Base-by-base conservation (phyloP, 306 rosid genomes). In the Quillaja saponaria region DNA sequence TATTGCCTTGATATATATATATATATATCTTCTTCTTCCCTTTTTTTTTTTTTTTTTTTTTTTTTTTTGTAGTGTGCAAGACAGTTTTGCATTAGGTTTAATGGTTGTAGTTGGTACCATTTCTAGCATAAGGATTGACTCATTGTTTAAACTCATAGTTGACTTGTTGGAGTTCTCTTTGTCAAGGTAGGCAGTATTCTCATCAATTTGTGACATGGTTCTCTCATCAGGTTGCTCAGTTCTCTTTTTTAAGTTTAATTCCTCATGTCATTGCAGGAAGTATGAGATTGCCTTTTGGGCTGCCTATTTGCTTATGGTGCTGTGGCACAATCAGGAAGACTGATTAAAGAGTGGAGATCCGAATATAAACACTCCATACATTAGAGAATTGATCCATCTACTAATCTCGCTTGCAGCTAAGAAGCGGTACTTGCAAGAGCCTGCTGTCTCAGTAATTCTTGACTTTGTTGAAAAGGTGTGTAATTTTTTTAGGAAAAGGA, bases 301-400 rank as follows among this genome's bases (percentile, higher is more conserved):
- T 90, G 95, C 52, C 70, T 89, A 71, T 92, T 92, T 78, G 91
- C 96, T 18, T 92, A 89, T 80, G 91, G 99, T 49, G 95, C 99
- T 53, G 64, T 92, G 72, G 91, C 81, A 45, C 78, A 87, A 55
- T 92, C 95, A 9, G 94, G 91, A 71, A 89, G 95, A 69, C 83
- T 92, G 40, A 57, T 56, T 16, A 67, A 57, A 15, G 95, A 89
- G 76, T 83, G 76, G 87, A 49, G 16, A 58, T 62, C 78, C 55
- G 85, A n/a, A 86, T 72, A 74, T 56, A 61, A 71, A 46, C 73
- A 78, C 87, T 55, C 64, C 86, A 17, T 60, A 58, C 75, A 66
- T 92, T 11, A 76, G 78, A 68, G 95, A 89, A 46, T 89, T 89
- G 71, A 77, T 79, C 51, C 69, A 73, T 44, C 76, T 48, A 58